Conservation (phyloP, 169 alveolate genomes). For the Plasmodium berghei region DNA sequence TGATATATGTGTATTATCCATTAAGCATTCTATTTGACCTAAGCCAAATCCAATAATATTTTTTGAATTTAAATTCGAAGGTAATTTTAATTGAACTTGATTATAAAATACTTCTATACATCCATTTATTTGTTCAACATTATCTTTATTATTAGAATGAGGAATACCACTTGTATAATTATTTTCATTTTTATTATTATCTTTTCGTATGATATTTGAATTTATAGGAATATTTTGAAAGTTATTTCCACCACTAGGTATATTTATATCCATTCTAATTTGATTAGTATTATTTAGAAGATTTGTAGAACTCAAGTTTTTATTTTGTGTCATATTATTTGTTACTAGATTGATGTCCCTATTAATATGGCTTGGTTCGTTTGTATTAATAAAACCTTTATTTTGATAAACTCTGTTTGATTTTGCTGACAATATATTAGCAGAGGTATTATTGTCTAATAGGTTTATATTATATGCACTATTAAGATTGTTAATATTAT, state of each 20-base stretch:
- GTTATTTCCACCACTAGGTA: slow-evolving; percentile 6
- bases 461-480: slow-evolving; percentile 17
- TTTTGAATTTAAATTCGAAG: slow-evolving; percentile 33
- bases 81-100: slow-evolving; percentile 43
- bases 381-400: slow-evolving; percentile 11
- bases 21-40: slow-evolving; percentile 85
- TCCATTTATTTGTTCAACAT: slow-evolving; percentile 25
- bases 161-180: background rate
- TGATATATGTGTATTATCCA: slow-evolving; percentile 79
- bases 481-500: slow-evolving; percentile 15
- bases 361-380: slow-evolving; percentile 4
- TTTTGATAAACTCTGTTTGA: slow-evolving; percentile 13
- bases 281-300: background rate
- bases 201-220: background rate
- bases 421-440: background rate
- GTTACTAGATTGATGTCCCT: slow-evolving; percentile 14
- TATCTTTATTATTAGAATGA: slow-evolving; percentile 2
- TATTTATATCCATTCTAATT: slow-evolving; percentile 16
- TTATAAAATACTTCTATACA: slow-evolving; percentile 43
- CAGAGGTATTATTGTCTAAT: slow-evolving; percentile 17
- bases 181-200: background rate
- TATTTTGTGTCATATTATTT: slow-evolving; percentile 9
- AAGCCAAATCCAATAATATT: slow-evolving; percentile 73
- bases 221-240: background rate
- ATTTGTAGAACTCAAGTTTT: slow-evolving; percentile 1